Evolutionary conservation across 2,329 filamentous ascomycete genomes (phyloP).

Genomic region (Tolypocladium nubicola): DNA sequence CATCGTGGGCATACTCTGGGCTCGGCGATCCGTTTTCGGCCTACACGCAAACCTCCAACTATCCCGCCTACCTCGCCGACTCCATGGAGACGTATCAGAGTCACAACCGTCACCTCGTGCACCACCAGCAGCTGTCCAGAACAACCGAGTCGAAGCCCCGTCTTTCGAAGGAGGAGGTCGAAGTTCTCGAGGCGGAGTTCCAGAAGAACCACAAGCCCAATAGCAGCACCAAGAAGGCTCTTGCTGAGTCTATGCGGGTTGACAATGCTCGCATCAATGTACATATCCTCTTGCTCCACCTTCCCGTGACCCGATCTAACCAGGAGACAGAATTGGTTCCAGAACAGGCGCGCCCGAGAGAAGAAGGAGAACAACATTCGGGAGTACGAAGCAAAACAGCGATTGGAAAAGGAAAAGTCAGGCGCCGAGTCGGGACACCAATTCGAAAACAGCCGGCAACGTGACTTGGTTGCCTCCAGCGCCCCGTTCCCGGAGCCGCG

Average conservation of each 20-base stretch:
- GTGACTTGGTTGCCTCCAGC: slow-evolving; percentile 28
- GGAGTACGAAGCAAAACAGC: slow-evolving; percentile 28
- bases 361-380: slow-evolving; percentile 50
- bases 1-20: slow-evolving; percentile 22
- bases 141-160: slow-evolving; percentile 39
- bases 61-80: slow-evolving; percentile 24
- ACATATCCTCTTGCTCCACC: slow-evolving; percentile 12
- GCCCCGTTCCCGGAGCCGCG: slow-evolving; percentile 26
- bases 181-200: slow-evolving; percentile 49
- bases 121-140: slow-evolving; percentile 27
- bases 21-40: slow-evolving; percentile 17
- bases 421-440: slow-evolving; percentile 14
- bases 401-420: slow-evolving; percentile 21
- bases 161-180: slow-evolving; percentile 48
- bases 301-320: slow-evolving; percentile 13
- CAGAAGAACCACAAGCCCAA: slow-evolving; percentile 55
- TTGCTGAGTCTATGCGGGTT: slow-evolving; percentile 52
- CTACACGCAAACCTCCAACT: slow-evolving; percentile 19
- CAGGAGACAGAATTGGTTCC: slow-evolving; percentile 53
- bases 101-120: slow-evolving; percentile 22
- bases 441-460: slow-evolving; percentile 17
- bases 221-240: slow-evolving; percentile 48
- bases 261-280: slow-evolving; percentile 56
- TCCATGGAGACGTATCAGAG: slow-evolving; percentile 27
- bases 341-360: slow-evolving; percentile 54